phyloP scores from a whole-genome alignment of 192 early-diverging fungal genomes.

The Umbelopsis vinacea region DNA sequence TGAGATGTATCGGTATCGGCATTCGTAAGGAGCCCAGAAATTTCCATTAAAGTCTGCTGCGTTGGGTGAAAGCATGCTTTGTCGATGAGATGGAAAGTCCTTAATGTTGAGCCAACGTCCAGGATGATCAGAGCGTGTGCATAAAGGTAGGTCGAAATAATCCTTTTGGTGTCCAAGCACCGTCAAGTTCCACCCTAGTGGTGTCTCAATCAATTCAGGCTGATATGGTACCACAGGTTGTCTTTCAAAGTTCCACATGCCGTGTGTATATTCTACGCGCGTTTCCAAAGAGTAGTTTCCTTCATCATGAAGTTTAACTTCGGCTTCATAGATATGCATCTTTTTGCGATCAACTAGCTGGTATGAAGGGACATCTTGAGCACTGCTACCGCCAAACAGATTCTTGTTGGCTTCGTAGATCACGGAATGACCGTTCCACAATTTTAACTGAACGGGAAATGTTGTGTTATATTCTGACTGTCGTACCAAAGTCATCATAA shows the following conservation, averaged over 20 bases:
- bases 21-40: slow-evolving; percentile 54
- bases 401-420: slow-evolving; percentile 20
- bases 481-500: slow-evolving; percentile 41
- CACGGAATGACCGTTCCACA: slow-evolving; percentile 22
- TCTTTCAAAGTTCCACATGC: slow-evolving; percentile 51
- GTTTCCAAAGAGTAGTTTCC: slow-evolving; percentile 40
- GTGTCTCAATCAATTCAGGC: slow-evolving; percentile 31
- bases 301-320: slow-evolving; percentile 43
- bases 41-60: slow-evolving; percentile 34
- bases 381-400: no score
- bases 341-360: slow-evolving; percentile 25
- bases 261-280: slow-evolving; percentile 47
- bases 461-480: slow-evolving; percentile 15
- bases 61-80: not conserved
- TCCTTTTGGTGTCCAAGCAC: slow-evolving; percentile 13
- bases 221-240: slow-evolving; percentile 37
- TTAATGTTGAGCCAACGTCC: slow-evolving; percentile 47
- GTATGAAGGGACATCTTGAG: no score
- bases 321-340: slow-evolving; percentile 54
- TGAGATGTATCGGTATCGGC: slow-evolving; percentile 37
- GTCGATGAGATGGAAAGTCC: no score
- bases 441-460: slow-evolving; percentile 31
- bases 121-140: slow-evolving; percentile 31
- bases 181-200: slow-evolving; percentile 22
- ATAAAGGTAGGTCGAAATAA: slow-evolving; percentile 48